Evolutionary conservation across 768 basidiomycete genomes (phyloP).

Genomic region (Mycena crocata): DNA sequence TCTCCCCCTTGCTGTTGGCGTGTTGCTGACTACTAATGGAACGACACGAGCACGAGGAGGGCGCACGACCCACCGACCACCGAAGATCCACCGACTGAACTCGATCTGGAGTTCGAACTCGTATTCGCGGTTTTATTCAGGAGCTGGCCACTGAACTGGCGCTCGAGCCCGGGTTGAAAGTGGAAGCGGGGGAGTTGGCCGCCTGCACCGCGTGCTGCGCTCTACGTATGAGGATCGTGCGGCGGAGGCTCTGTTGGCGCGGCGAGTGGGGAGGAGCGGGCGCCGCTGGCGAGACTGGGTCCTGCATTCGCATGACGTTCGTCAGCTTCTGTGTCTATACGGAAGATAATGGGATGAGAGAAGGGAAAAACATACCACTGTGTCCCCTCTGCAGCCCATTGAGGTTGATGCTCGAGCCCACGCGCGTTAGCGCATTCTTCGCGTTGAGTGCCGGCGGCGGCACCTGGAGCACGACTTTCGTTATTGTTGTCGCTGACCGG

Average conservation of each 20-base stretch:
- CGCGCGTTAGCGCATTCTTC: no score
- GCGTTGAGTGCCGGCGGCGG: no score
- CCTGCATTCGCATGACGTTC: no score
- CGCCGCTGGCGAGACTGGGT: slow-evolving; percentile 50
- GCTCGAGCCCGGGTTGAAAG: neutral
- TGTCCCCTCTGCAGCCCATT: no score
- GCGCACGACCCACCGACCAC: slow-evolving; percentile 8
- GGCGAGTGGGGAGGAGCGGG: slow-evolving; percentile 38
- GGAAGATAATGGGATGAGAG: no score
- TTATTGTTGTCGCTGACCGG: slow-evolving; percentile 47
- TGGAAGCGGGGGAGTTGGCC: slow-evolving; percentile 35
- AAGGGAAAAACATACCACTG: no score
- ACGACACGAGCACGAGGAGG: neutral
- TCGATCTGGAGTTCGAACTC: neutral
- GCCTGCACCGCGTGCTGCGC: slow-evolving; percentile 70
- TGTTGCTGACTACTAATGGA: neutral
- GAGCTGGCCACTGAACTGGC: no score
- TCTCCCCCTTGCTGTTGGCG: neutral
- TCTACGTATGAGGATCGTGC: slow-evolving; percentile 76
- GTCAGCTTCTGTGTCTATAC: no score
- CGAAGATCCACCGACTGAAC: neutral
- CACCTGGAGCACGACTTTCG: slow-evolving; percentile 61
- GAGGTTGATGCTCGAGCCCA: no score
- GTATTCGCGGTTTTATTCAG: neutral
- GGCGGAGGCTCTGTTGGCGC: slow-evolving; percentile 66